These are phyloP conservation scores for Golubevia sp. DNA, from an alignment of 1,284 basidiomycete genomes.

Conservation along the genomic window DNA sequence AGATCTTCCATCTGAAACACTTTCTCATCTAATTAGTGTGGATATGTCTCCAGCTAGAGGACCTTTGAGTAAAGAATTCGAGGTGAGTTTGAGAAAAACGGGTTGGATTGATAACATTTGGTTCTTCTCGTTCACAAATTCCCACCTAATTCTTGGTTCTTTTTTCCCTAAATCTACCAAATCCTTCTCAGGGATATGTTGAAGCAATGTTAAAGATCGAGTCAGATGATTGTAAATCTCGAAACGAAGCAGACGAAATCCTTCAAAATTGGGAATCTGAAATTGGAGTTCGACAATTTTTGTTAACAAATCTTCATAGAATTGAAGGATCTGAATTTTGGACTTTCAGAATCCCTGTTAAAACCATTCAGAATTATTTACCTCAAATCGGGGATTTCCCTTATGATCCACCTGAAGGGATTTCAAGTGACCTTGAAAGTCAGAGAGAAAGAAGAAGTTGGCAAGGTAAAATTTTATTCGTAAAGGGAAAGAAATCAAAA, in stretches of 20 bases:
- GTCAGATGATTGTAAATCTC: slow-evolving; percentile 66
- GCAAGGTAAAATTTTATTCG: slow-evolving; percentile 72
- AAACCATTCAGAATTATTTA: slow-evolving; percentile 70
- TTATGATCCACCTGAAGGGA: slow-evolving; percentile 64
- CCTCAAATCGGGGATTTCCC: slow-evolving; percentile 77
- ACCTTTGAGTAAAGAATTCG: slow-evolving; percentile 69
- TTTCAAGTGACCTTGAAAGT: slow-evolving; percentile 64
- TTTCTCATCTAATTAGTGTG: slow-evolving; percentile 74
- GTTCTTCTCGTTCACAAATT: neutral
- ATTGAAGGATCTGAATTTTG: slow-evolving; percentile 61
- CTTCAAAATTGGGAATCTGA: slow-evolving; percentile 71
- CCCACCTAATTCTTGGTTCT: neutral
- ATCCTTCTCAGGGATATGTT: slow-evolving; percentile 65
- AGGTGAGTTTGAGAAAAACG: slow-evolving; percentile 5
- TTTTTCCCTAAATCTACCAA: neutral
- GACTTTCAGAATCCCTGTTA: slow-evolving; percentile 75
- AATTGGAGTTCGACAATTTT: slow-evolving; percentile 72
- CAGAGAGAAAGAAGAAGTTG: slow-evolving; percentile 63
- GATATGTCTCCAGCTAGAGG: slow-evolving; percentile 78
- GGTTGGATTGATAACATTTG: neutral
- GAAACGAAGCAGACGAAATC: slow-evolving; percentile 73
- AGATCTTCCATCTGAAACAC: slow-evolving; percentile 61
- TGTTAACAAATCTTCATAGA: slow-evolving; percentile 76
- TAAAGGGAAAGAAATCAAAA: slow-evolving; percentile 79
- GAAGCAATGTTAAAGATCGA: slow-evolving; percentile 75